Base-by-base conservation (phyloP, 2,329 filamentous ascomycete species). In the Trichophyton simii region DNA sequence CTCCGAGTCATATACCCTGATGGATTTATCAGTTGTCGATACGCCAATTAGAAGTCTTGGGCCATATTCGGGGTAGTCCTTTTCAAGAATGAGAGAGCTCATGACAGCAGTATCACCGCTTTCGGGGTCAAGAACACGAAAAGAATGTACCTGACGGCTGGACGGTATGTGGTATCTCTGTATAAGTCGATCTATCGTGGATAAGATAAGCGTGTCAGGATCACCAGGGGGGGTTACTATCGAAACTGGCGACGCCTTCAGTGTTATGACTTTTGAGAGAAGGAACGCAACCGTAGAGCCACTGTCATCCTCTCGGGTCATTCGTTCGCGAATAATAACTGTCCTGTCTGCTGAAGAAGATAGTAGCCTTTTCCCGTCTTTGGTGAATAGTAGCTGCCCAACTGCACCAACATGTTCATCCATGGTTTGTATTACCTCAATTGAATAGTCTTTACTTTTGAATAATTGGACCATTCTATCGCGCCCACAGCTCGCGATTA, bases 381-480 rank as follows among this genome's bases (percentile, higher is more conserved):
- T 82, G 2, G 87, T 83, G 62, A 95, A 90, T 7, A 91, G 79
- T 31, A 96, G 76, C 31, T 86, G 85, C 60, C 82, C 87, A 18
- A 99, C 91, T 65, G 89, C 88, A 22, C 91, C 89, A 34, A 91
- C 85, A 73, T 97, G 95, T 67, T 99, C 92, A 61, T 89, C 85
- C 70, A 97, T 82, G 0, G 94, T 99, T 72, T 99, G 94, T 59
- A 96, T 83, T 62, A 96, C 82, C 62, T 88, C 83, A 72, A 95
- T 87, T 2, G 74, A 75, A 1, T 83, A 81, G 11, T 74, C 77
- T 1, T 76, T 75, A 25, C 79, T 79, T 63, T 83, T 80, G 71
- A 96, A 97, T n/a, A 99, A 77, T 72, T 99, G 94, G 0, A 92
- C 83, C n/a, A 88, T 96, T 58, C 94, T 86, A 73, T 99, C 94